phyloP scores from a whole-genome alignment of 805 yeast species.

The Ogataea neopini region DNA sequence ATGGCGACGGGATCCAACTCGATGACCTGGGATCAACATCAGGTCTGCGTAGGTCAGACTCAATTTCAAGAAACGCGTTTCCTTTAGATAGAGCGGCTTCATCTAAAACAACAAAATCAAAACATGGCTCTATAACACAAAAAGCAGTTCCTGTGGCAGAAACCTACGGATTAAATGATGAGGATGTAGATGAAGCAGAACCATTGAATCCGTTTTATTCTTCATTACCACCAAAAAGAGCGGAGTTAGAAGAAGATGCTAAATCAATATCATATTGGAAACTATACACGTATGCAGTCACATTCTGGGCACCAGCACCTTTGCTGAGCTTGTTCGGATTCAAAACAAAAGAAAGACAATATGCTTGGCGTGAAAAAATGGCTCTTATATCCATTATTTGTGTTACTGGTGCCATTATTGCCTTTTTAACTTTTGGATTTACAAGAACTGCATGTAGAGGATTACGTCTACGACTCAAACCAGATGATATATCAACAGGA shows the following conservation, averaged over 20 bases:
- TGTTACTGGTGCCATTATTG: conserved; percentile 73
- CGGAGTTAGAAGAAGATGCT: conserved; percentile 24
- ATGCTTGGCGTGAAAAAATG: conserved; percentile 97
- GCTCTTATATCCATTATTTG: conserved; percentile 78
- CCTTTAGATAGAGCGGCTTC: neutral
- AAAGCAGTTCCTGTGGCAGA: conserved; percentile 16
- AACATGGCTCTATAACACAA: neutral
- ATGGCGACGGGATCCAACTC: conserved; percentile 1
- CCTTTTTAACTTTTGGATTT: conserved; percentile 87
- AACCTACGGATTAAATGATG: conserved; percentile 21
- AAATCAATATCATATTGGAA: conserved; percentile 59
- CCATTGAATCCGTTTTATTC: conserved; percentile 28
- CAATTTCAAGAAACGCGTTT: neutral
- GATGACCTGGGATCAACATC: conserved; percentile 2
- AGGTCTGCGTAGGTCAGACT: conserved; percentile 1
- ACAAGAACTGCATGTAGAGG: conserved; percentile 75
- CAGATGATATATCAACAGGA: conserved; percentile 58
- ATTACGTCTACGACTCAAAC: conserved; percentile 50
- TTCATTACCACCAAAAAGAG: conserved; percentile 25
- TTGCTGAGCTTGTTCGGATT: conserved; percentile 72
- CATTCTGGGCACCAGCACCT: conserved; percentile 92
- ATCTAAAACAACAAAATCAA: neutral
- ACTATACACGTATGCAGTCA: conserved; percentile 72
- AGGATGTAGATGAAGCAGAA: conserved; percentile 27
- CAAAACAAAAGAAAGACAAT: conserved; percentile 75